Evolutionary conservation across 768 basidiomycete species (phyloP).

Genomic region (Clavaria fumosa): DNA sequence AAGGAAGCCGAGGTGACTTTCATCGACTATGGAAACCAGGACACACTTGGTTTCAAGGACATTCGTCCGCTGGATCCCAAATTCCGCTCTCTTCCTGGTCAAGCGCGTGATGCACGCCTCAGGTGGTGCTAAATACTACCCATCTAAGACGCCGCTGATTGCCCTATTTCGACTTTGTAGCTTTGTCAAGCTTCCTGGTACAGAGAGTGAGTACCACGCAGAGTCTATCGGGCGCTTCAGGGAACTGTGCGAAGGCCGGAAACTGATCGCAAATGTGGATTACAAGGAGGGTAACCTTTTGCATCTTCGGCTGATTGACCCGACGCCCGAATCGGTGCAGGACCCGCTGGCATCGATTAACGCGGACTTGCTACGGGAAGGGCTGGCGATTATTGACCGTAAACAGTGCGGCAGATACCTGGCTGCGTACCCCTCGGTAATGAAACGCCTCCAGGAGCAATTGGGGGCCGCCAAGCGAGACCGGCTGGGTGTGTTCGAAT

Average conservation of each 20-base stretch:
- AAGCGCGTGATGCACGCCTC: constrained; percentile 88
- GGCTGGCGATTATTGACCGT: constrained; percentile 65
- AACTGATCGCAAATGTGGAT: constrained; percentile 93
- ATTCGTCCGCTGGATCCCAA: constrained; percentile 81
- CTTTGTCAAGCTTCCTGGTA: constrained; percentile 71
- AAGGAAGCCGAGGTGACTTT: constrained; percentile 92
- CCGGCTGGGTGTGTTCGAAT: constrained; percentile 76
- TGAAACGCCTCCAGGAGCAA: constrained; percentile 48
- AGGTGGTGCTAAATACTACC: constrained; percentile 31
- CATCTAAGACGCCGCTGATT: background rate
- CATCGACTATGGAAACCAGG: constrained; percentile 93
- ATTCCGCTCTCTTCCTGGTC: constrained; percentile 82
- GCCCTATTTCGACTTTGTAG: constrained; percentile 22
- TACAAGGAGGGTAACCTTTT: constrained; percentile 61
- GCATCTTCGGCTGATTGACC: constrained; percentile 89
- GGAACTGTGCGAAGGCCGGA: constrained; percentile 76
- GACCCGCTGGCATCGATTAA: constrained; percentile 76
- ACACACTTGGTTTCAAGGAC: constrained; percentile 65
- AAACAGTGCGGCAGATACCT: constrained; percentile 67
- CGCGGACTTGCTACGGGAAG: constrained; percentile 78
- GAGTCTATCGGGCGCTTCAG: constrained; percentile 85
- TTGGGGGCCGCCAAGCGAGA: constrained; percentile 53
- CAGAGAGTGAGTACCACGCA: constrained; percentile 72
- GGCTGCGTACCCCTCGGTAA: constrained; percentile 48
- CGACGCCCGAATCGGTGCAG: constrained; percentile 49